Percentiles rank a stretch among this genome's conserved stretches.
These are phyloP conservation scores for Verbascum thapsus DNA, from an alignment of 257 asterid genomes.

Conservation along the genomic window DNA sequence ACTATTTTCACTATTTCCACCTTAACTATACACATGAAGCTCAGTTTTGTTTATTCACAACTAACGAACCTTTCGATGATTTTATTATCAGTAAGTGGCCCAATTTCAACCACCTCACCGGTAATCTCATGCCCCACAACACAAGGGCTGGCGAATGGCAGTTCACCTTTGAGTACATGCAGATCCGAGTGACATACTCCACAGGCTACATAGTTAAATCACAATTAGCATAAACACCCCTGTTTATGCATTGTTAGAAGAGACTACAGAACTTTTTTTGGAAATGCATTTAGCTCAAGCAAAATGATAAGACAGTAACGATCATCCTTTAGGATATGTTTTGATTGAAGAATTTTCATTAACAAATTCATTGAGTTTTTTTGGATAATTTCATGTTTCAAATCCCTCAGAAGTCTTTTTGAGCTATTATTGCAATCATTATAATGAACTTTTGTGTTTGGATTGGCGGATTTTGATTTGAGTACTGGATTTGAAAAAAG, in stretches of 20 bases:
- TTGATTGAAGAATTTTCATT: too few species aligned
- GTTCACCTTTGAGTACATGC: slow-evolving; percentile 95
- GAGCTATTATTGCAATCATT: too few species aligned
- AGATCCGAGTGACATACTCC: slow-evolving; percentile 99
- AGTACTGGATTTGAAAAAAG: too few species aligned
- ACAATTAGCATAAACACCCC: slow-evolving; percentile 6
- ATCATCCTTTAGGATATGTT: neutral
- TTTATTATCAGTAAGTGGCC: slow-evolving; percentile 72
- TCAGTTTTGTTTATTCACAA: neutral
- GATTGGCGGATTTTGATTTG: too few species aligned
- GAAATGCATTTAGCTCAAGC: neutral
- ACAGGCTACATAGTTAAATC: slow-evolving; percentile 70
- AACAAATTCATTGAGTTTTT: too few species aligned
- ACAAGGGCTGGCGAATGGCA: slow-evolving; percentile 94
- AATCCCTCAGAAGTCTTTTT: too few species aligned
- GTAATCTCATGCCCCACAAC: slow-evolving; percentile 96
- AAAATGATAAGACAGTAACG: neutral
- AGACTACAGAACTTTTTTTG: neutral
- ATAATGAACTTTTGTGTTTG: too few species aligned
- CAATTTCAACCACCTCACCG: slow-evolving; percentile 95
- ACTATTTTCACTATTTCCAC: slow-evolving; percentile 16
- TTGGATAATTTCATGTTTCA: too few species aligned
- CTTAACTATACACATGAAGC: neutral
- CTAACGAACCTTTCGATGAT: slow-evolving; percentile 62
- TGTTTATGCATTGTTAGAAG: neutral